These are phyloP conservation scores for barrel medic (Medicago truncatula) DNA, from an alignment of 306 rosid species.

Conservation along the genomic window DNA sequence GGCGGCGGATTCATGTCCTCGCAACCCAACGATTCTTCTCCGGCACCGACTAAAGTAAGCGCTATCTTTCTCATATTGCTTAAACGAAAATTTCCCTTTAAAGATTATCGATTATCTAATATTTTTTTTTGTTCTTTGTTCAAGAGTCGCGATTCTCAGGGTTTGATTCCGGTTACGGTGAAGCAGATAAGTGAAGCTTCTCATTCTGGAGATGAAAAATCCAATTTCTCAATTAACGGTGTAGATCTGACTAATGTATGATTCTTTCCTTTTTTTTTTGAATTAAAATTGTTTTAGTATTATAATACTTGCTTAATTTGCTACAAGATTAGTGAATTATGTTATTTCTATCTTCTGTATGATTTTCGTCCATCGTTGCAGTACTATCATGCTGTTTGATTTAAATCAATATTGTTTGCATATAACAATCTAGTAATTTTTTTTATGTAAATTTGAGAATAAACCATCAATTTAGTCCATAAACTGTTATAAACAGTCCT, in stretches of 20 bases:
- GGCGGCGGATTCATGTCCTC: conserved; percentile 74
- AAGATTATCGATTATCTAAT: conserved; percentile 13
- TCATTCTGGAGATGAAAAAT: conserved; percentile 86
- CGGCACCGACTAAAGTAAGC: conserved; percentile 62
- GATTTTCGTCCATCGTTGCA: not conserved
- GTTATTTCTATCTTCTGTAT: not conserved
- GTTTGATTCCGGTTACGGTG: conserved; percentile 85
- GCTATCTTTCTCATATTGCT: conserved; percentile 9
- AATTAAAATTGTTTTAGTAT: not conserved
- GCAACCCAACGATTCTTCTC: conserved; percentile 65
- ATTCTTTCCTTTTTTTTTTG: not conserved
- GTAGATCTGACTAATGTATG: conserved; percentile 79
- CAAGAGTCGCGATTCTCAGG: conserved; percentile 75
- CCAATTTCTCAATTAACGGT: conserved; percentile 74
- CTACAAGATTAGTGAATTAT: not conserved
- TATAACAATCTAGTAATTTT: not conserved
- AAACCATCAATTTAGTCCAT: no score
- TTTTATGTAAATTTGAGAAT: not conserved
- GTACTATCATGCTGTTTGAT: not conserved
- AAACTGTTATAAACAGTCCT: no score
- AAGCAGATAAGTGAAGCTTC: conserved; percentile 88
- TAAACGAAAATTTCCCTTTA: not conserved
- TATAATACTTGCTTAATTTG: not conserved
- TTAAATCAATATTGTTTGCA: not conserved
- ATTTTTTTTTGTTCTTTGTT: not conserved